Base-by-base conservation (phyloP, 257 asterid genomes). In the Solanum stenotomum region DNA sequence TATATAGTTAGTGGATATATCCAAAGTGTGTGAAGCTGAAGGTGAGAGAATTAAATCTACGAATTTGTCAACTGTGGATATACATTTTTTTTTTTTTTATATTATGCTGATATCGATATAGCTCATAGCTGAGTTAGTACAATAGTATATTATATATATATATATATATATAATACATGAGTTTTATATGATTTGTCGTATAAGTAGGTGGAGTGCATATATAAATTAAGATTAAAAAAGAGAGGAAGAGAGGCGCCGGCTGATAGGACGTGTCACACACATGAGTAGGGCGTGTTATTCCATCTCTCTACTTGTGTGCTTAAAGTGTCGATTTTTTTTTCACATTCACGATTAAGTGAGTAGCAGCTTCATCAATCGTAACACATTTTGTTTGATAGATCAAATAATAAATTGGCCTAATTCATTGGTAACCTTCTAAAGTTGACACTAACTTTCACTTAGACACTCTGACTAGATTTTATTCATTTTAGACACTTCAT, bases 191-290 rank as follows among this genome's bases (percentile, higher is more conserved):
- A 77, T 40, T 38, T 77, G 59, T 77, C 6, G n/a, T 27, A 44
- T 14, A 79, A 42, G 63, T 77, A n/a, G 31, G 84, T 77, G 83
- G 34, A 76, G 83, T 23, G 3, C 22, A 29, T 40, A 78, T 37
- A 40, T 40, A 25, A 40, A n/a, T 8, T 12, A 6, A 6, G 46
- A 10, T 6, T 29, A 38, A 63, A 63, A 10, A 10, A 63, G 12
- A 61, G 15, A 63, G 7, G 15, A n/a, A 7, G 11, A 8, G 27
- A 92, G 94, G 92, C 96, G 98, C 95, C 96, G 93, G 91, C 92
- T 91, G 95, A 94, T 87, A 86, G 85, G 94, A 94, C 93, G 94
- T 93, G 96, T 93, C 95, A 89, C 74, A 88, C 82, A 46, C 89
- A 59, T 59, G 67, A 65, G 87, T 86, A 84, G 87, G 82, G 86